Base-by-base conservation (phyloP, 2,329 filamentous ascomycete species). In the Clonostachys rosea region DNA sequence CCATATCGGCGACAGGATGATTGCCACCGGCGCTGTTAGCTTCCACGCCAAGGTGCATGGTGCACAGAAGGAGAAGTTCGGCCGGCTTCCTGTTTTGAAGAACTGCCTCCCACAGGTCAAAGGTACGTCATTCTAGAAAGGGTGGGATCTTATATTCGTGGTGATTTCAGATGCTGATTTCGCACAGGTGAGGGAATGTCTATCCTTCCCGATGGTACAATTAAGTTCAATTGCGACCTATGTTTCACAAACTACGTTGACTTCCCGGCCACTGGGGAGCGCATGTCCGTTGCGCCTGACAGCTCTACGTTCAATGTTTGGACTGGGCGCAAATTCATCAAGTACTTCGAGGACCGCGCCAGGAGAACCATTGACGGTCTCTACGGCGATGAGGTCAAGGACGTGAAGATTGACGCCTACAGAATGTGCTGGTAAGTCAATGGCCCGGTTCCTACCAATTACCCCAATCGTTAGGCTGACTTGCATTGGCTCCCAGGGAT, bases 141-240 rank as follows among this genome's bases (percentile, higher is more conserved):
- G 24, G 9, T 30, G 24, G 24, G 24, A 30, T 30, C 10, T 30
- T 10, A 10, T 30, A 30, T 30, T 10, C 24, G 24, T 30, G 24
- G 24, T 30, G 24, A 9, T 30, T 30, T 30, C 24, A 30, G 24
- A 10, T 30, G 24, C 24, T 30, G 10, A 30, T 10, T 10, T 4
- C 11, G 10, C 43, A 42, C 52, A 70, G 67, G 67, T 18, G 68
- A 71, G 54, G 64, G 66, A 44, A 70, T 71, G 66, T 70, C 66
- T 8, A 70, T 69, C 13, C 74, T 75, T 9, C 52, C 59, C 5
- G 65, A 74, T 34, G 73, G 75, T 2, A 65, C 76, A 3, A 68
- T 85, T 49, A 85, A 85, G 59, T 81, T 83, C 64, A 83, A 81
- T 49, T 80, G 79, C 55, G 71, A 81, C 44, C 70, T 74, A 17